Conservation (phyloP, 2,329 filamentous ascomycete species). For the Aspergillus hiratsukae region DNA sequence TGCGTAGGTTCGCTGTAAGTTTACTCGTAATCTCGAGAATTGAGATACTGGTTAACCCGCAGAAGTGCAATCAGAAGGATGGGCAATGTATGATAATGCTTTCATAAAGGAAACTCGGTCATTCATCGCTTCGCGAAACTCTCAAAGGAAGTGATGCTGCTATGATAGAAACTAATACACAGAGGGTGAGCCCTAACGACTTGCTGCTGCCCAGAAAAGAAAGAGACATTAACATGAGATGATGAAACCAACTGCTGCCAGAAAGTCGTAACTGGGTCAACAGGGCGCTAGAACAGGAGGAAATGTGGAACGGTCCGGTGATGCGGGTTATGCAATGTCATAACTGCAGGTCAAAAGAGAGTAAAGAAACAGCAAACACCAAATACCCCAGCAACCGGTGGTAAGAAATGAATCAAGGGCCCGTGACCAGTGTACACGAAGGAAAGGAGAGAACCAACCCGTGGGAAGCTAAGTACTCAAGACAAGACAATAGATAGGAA, state of each 20-base stretch:
- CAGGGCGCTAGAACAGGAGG: constrained; percentile 6
- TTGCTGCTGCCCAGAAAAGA: constrained; percentile 17
- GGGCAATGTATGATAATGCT: constrained; percentile 3
- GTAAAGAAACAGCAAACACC: not conserved
- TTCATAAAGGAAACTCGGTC: constrained; percentile 7
- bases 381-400: not conserved
- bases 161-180: constrained; percentile 25
- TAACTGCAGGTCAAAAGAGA: not conserved
- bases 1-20: not conserved
- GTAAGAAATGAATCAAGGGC: not conserved
- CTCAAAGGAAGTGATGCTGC: constrained; percentile 17
- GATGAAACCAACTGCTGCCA: constrained; percentile 18
- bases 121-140: constrained; percentile 21
- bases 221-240: constrained; percentile 21
- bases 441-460: not conserved
- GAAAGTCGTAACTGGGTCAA: constrained; percentile 25
- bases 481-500: not conserved
- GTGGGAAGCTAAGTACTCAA: not conserved
- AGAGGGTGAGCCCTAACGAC: constrained; percentile 19
- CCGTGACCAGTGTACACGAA: not conserved
- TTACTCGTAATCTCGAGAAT: not conserved
- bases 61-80: not conserved
- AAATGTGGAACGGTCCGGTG: not conserved
- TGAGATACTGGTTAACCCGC: not conserved
- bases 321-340: not conserved